Conservation (phyloP, 768 basidiomycete genomes). For the Kwoniella heveanensis region DNA sequence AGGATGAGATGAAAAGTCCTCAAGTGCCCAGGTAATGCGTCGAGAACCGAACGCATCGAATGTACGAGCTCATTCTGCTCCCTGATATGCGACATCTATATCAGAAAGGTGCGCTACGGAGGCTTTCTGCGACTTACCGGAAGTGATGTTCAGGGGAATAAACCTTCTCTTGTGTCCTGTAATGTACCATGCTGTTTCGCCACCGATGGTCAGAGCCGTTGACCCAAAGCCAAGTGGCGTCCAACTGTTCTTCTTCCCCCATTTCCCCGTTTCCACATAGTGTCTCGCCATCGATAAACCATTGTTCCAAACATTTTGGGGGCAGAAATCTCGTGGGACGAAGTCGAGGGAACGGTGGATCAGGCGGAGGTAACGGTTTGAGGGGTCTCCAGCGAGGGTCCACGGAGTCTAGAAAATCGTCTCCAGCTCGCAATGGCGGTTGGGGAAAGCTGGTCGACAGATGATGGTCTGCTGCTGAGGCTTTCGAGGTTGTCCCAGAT, state of each 20-base stretch:
- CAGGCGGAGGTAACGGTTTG: conserved; percentile 37
- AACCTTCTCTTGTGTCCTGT: conserved; percentile 31
- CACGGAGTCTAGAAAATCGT: conserved; percentile 39
- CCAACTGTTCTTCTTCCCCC: conserved; percentile 48
- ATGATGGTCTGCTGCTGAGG: conserved; percentile 19
- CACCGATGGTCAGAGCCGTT: conserved; percentile 51
- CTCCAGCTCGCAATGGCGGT: conserved; percentile 40
- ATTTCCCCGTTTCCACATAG: conserved; percentile 39
- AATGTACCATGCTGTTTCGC: conserved; percentile 39
- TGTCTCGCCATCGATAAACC: conserved; percentile 53
- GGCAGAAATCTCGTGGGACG: conserved; percentile 48
- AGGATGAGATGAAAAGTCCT: conserved; percentile 47
- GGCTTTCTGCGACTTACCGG: conserved; percentile 43
- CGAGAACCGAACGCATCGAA: conserved; percentile 52
- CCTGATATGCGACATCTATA: conserved; percentile 4
- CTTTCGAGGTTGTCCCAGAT: background rate
- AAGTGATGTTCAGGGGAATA: conserved; percentile 52
- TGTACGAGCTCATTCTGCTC: conserved; percentile 52
- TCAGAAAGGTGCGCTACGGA: no score
- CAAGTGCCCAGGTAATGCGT: conserved; percentile 43
- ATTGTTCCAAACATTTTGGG: conserved; percentile 44
- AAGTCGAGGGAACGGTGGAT: conserved; percentile 45
- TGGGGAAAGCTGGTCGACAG: conserved; percentile 37
- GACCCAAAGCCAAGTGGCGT: conserved; percentile 53
- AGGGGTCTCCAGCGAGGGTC: conserved; percentile 42